Evolutionary conservation across 2,329 filamentous ascomycete genomes (phyloP).

Genomic region (Nigrospora osmanthi): DNA sequence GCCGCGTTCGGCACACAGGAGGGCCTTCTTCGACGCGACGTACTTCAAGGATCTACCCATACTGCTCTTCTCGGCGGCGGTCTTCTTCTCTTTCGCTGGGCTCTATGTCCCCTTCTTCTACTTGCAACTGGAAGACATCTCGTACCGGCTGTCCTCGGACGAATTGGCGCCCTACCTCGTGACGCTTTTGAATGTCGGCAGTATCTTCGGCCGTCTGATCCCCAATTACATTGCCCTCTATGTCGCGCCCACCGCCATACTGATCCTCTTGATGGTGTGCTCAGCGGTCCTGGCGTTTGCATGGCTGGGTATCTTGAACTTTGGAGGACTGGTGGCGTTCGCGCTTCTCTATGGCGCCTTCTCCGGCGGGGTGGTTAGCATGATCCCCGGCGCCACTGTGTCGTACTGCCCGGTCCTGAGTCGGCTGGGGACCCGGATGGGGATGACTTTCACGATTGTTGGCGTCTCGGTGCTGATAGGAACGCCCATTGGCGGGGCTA

Average conservation of each 20-base stretch:
- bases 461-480: slow-evolving; percentile 43
- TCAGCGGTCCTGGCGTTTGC: slow-evolving; percentile 19
- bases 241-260: slow-evolving; percentile 26
- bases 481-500: slow-evolving; percentile 43
- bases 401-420: slow-evolving; percentile 10
- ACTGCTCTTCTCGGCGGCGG: slow-evolving; percentile 17
- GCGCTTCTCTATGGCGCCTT: slow-evolving; percentile 26
- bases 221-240: slow-evolving; percentile 27
- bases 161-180: slow-evolving; percentile 24
- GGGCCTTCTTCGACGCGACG: slow-evolving; percentile 29
- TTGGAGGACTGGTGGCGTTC: not conserved
- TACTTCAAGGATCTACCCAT: slow-evolving; percentile 32
- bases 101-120: slow-evolving; percentile 38
- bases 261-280: slow-evolving; percentile 20
- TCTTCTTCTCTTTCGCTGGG: slow-evolving; percentile 27
- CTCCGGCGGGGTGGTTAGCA: slow-evolving; percentile 22
- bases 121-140: slow-evolving; percentile 19
- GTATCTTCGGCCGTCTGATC: slow-evolving; percentile 27
- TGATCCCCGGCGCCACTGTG: slow-evolving; percentile 21
- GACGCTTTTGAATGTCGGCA: slow-evolving; percentile 28
- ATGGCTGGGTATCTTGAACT: slow-evolving; percentile 18
- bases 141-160: slow-evolving; percentile 1
- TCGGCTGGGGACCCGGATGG: slow-evolving; percentile 30
- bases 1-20: slow-evolving; percentile 22
- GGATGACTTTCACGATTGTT: slow-evolving; percentile 26